These are phyloP conservation scores for Syncephalastrum racemosum DNA, from an alignment of 371 early-diverging fungal genomes.

Conservation along the genomic window DNA sequence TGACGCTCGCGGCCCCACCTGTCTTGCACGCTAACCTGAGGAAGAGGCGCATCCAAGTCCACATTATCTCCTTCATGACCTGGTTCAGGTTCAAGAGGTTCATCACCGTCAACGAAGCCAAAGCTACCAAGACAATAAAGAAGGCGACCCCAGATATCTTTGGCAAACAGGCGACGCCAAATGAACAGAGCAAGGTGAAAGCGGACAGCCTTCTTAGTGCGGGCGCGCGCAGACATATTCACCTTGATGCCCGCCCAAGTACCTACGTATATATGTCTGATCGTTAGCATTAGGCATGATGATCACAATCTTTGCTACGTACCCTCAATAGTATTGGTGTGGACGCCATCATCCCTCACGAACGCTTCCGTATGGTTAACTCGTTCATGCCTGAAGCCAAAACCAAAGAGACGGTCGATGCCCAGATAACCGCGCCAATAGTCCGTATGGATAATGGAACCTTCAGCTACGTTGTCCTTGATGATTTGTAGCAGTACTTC, in stretches of 20 bases:
- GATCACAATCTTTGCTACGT: background rate
- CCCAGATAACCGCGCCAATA: conserved; percentile 3
- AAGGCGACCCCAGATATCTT: conserved; percentile 7
- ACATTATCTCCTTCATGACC: no score
- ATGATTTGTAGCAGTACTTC: conserved; percentile 4
- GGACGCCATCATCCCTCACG: conserved; percentile 4
- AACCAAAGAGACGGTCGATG: background rate
- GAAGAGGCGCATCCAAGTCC: no score
- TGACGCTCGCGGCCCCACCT: no score
- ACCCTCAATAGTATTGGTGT: conserved; percentile 22
- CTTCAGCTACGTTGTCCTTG: background rate
- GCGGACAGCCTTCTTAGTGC: conserved; percentile 8
- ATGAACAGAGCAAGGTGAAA: conserved; percentile 14
- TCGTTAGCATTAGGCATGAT: background rate
- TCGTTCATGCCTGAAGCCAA: background rate
- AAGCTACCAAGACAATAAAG: no score
- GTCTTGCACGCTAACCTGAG: no score
- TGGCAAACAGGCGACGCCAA: conserved; percentile 11
- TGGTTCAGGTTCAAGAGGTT: no score
- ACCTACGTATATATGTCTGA: conserved; percentile 6
- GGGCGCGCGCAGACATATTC: background rate
- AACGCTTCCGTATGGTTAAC: conserved; percentile 10
- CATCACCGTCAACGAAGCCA: no score
- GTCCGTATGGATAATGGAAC: conserved; percentile 12
- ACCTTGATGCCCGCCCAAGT: conserved; percentile 15